Evolutionary conservation across 352 stramenopile genomes (phyloP).

Genomic region (Blastocystis sp.): DNA sequence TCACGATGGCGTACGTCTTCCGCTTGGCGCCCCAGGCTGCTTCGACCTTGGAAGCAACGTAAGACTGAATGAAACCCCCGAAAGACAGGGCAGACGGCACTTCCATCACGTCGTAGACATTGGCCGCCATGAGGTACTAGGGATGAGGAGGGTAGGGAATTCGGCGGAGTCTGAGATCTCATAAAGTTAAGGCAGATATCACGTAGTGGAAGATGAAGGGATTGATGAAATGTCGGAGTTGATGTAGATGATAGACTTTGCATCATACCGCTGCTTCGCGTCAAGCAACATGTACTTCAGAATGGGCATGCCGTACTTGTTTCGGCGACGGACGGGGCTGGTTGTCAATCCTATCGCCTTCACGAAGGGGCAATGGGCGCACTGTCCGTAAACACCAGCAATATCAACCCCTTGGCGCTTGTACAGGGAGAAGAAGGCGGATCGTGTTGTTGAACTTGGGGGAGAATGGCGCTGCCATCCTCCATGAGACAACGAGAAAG

Average conservation of each 20-base stretch:
- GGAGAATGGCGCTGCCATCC: not conserved
- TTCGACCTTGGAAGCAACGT: not conserved
- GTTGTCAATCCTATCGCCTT: not conserved
- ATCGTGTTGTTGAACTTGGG: slow-evolving; percentile 29
- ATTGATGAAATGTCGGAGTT: slow-evolving; percentile 41
- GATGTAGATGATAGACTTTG: slow-evolving; percentile 34
- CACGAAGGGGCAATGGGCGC: not conserved
- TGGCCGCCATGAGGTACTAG: slow-evolving; percentile 18
- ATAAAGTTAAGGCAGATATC: not conserved
- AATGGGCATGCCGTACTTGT: slow-evolving; percentile 15
- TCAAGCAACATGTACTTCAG: not conserved
- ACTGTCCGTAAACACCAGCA: slow-evolving; percentile 1
- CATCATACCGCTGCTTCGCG: not conserved
- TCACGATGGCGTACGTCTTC: slow-evolving; percentile 1
- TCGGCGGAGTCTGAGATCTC: not conserved
- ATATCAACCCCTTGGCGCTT: not conserved
- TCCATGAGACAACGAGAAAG: not conserved
- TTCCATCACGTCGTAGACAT: slow-evolving; percentile 14
- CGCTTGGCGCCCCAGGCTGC: not conserved
- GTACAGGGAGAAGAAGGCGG: slow-evolving; percentile 20
- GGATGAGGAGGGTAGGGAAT: not conserved
- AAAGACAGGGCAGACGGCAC: not conserved
- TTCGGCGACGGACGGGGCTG: not conserved
- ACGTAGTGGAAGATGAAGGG: slow-evolving; percentile 14
- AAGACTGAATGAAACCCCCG: not conserved